Conservation (phyloP, 768 basidiomycete genomes). For the Boletus rubescentipes region DNA sequence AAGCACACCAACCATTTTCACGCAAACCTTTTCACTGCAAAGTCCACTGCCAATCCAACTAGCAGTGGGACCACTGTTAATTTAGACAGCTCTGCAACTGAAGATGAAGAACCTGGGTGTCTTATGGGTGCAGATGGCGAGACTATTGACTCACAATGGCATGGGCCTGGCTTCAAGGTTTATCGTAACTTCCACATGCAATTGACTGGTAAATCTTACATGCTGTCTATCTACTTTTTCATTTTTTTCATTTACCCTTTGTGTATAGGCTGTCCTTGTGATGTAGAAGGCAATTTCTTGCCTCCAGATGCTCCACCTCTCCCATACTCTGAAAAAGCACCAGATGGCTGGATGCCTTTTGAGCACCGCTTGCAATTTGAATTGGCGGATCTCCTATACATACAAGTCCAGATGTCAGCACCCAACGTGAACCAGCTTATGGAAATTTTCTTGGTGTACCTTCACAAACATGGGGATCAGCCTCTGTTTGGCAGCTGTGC, state of each 20-base stretch:
- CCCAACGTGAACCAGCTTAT: not conserved
- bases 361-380: not conserved
- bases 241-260: too few species aligned
- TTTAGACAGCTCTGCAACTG: too few species aligned
- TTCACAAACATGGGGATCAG: not conserved
- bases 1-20: not conserved
- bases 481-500: not conserved
- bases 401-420: not conserved
- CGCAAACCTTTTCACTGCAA: too few species aligned
- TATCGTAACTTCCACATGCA: conserved; percentile 4
- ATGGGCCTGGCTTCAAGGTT: not conserved
- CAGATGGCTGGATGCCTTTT: not conserved
- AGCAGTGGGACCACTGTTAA: too few species aligned
- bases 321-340: not conserved
- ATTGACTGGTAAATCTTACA: not conserved
- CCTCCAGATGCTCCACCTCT: not conserved
- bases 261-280: not conserved
- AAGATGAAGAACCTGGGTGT: too few species aligned
- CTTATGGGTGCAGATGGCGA: too few species aligned
- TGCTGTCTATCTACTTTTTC: too few species aligned
- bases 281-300: not conserved
- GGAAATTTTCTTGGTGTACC: not conserved
- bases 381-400: not conserved
- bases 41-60: too few species aligned
- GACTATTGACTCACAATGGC: not conserved